phyloP scores from a whole-genome alignment of 768 basidiomycete species.

The Lactarius indigo region DNA sequence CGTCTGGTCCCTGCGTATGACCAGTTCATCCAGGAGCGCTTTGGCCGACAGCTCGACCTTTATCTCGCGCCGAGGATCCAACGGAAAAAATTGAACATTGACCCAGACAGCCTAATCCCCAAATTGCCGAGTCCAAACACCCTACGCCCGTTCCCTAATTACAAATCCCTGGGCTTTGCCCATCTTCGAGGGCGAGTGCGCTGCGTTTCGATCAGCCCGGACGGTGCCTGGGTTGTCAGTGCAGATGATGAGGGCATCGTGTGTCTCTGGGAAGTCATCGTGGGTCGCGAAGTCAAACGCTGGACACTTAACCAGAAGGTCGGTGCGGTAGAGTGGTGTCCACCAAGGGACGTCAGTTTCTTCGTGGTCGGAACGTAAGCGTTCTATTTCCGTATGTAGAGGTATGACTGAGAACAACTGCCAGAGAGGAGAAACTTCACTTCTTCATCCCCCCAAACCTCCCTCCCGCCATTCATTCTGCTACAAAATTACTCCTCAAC shows the following conservation, averaged over 20 bases:
- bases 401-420: conserved; percentile 9
- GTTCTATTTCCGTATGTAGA: conserved; percentile 6
- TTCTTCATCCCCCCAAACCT: conserved; percentile 81
- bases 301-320: conserved; percentile 83
- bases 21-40: conserved; percentile 89
- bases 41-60: conserved; percentile 89
- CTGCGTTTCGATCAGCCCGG: conserved; percentile 76
- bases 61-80: conserved; percentile 95
- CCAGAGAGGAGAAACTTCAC: conserved; percentile 76
- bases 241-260: conserved; percentile 88
- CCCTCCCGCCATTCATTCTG: conserved; percentile 50
- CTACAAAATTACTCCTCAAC: conserved; percentile 59
- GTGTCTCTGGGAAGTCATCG: conserved; percentile 86
- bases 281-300: conserved; percentile 82
- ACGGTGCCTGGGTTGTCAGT: conserved; percentile 87
- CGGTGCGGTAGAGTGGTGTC: conserved; percentile 90
- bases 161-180: conserved; percentile 64
- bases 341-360: conserved; percentile 74
- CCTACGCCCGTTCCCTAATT: conserved; percentile 91
- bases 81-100: conserved; percentile 82
- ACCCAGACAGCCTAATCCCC: conserved; percentile 87
- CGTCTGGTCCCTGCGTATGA: conserved; percentile 91
- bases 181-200: conserved; percentile 70
- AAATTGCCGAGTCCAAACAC: conserved; percentile 91
- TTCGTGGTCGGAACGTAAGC: conserved; percentile 80